These are phyloP conservation scores for Dianthus caryophyllus DNA, from an alignment of 148 eudicot species.

Conservation along the genomic window DNA sequence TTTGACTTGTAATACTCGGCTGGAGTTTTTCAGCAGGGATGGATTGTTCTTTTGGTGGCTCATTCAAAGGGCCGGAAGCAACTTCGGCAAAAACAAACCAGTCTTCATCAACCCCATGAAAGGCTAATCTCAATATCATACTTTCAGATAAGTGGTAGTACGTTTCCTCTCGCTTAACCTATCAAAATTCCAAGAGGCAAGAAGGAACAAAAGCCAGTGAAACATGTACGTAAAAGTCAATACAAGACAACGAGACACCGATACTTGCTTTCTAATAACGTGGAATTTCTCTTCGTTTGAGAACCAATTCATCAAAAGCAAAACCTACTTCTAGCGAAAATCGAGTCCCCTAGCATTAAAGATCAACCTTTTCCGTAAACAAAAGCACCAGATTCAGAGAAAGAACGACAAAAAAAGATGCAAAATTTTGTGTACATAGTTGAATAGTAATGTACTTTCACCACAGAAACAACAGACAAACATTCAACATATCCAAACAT, in stretches of 20 bases:
- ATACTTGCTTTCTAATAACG: neutral
- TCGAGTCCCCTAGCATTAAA: no score
- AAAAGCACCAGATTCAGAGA: neutral
- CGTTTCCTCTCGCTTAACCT: conserved; percentile 46
- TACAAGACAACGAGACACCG: neutral
- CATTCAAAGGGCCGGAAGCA: neutral
- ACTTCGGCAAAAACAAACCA: conserved; percentile 67
- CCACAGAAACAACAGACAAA: neutral
- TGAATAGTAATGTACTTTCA: neutral
- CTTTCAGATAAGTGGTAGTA: conserved; percentile 54
- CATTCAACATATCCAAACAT: neutral
- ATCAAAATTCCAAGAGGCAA: conserved; percentile 12
- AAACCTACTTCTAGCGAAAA: no score
- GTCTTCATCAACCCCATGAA: conserved; percentile 34
- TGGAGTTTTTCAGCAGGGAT: no score
- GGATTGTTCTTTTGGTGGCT: no score
- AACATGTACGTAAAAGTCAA: conserved; percentile 9
- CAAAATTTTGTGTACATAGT: neutral
- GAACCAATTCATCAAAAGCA: neutral
- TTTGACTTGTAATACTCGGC: neutral
- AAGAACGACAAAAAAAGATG: neutral
- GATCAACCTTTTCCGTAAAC: neutral
- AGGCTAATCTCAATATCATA: conserved; percentile 46
- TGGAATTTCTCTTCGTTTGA: neutral
- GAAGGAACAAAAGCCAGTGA: conserved; percentile 1